Evolutionary conservation across 345 rosid species (phyloP), one percentile per base, ranked within the genome.

Genomic region (Ailanthus altissimus): DNA sequence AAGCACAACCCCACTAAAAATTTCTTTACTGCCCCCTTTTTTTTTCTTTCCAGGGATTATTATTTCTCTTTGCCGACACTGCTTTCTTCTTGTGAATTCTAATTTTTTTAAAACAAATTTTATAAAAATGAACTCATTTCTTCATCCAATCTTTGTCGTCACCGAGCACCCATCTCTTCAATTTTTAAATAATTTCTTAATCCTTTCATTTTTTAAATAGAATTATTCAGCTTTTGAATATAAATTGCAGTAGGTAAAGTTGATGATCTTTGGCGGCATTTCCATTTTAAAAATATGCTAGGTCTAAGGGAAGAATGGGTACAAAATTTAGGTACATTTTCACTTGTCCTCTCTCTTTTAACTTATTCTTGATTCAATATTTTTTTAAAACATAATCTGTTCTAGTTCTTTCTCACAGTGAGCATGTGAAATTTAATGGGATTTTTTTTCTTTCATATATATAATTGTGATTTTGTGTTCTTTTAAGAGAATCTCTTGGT

Each of bases 41-140:
- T 21, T 2, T 23, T 64, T 64, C n/a, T n/a, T n/a, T 18, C 9
- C 23, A 20, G 53, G 26, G 77, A 77, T 68, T 62, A 65, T 18
- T 78, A 75, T 81, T 78, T 77, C 60, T 81, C 77, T 75, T 32
- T 79, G 81, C 91, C 90, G 86, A 87, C 91, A 87, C 86, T 90
- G 87, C 86, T 90, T 81, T 76, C 80, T 60, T 83, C 85, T 70
- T 62, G 21, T 42, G 25, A 54, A 25, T 75, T 69, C 70, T 62
- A 45, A 46, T 76, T 59, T 50, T 28, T 23, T 23, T 0, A 20
- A 60, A 9, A 50, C 15, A 62, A 42, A 47, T 0, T 20, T 14
- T 13, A 68, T 40, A 28, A 21, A n/a, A 50, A 68, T 15, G 14
- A 68, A 15, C 43, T 70, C 80, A 57, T 77, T 70, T 81, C 77